Base-by-base conservation (phyloP, 306 rosid species). In the Alnus rubra region DNA sequence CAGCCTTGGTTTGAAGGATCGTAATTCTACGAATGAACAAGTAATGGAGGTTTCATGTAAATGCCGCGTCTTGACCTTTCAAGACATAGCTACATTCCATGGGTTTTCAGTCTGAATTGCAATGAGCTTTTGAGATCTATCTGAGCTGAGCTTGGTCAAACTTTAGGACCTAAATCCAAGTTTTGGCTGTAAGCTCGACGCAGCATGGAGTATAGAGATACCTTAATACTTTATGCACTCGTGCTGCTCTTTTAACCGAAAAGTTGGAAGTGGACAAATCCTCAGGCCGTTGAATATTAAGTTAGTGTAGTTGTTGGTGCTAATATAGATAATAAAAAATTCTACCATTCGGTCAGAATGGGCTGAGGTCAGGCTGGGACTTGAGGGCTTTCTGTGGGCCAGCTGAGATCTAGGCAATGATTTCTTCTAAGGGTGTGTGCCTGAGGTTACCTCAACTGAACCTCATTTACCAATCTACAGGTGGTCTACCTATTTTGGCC, bases 11-110 rank as follows among this genome's bases (percentile, higher is more conserved):
- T 59, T 59, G 13, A 19, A 15, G 65, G 35, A 10, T 59, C 1
- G 5, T 59, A 59, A 59, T 59, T 59, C 15, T 12, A 8, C 0
- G 15, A 10, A n/a, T n/a, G 62, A 55, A 55, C 28, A 55, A 55
- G 19, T 52, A 52, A 7, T 55, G 31, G 23, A 54, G n/a, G 10
- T 55, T 55, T 55, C 62, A n/a, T 28, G 35, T 59, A 59, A 59
- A 23, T 23, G 35, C 65, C 14, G 28, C 7, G 13, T 59, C 65
- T 28, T 59, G 35, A 28, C 65, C 37, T 28, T 59, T 59, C 65
- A 59, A 28, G 10, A 45, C 23, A 76, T 44, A 51, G 47, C 51
- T 63, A 51, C 9, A 42, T 73, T 80, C 51, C 81, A 58, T 56
- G 33, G 10, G 12, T 15, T 47, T 31, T 58, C 28, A 8, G 28